phyloP scores from a whole-genome alignment of 1,284 basidiomycete species.

The Malassezia sp. region DNA sequence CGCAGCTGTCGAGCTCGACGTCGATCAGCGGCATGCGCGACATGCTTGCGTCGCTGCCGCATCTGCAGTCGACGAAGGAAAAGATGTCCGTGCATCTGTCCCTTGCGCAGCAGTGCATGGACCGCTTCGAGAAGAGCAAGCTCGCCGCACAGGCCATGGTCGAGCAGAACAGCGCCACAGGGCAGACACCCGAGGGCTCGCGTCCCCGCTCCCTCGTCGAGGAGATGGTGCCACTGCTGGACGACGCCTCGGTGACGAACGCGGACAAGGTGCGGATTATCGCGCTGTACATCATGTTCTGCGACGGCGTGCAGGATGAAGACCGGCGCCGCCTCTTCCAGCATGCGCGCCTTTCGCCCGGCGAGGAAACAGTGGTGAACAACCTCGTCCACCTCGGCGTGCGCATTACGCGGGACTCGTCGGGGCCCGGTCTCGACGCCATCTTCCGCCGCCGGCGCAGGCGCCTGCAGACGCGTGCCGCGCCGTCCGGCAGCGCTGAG shows the following conservation, averaged over 20 bases:
- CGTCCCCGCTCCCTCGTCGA: conserved; percentile 59
- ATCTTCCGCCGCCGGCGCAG: conserved; percentile 53
- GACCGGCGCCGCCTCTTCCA: conserved; percentile 88
- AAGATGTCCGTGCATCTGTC: conserved; percentile 92
- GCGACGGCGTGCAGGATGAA: conserved; percentile 94
- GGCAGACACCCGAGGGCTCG: conserved; percentile 38
- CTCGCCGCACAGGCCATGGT: conserved; percentile 75
- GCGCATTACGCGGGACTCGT: conserved; percentile 61
- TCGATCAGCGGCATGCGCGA: conserved; percentile 96
- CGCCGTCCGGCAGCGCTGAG: conserved; percentile 53
- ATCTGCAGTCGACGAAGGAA: conserved; percentile 89
- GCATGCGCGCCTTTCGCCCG: conserved; percentile 76
- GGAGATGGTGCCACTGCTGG: conserved; percentile 94
- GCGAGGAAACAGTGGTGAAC: conserved; percentile 90
- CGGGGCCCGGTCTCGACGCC: conserved; percentile 22
- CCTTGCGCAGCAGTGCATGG: conserved; percentile 97
- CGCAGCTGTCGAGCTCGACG: conserved; percentile 64
- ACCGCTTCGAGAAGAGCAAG: conserved; percentile 75
- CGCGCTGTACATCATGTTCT: conserved; percentile 84
- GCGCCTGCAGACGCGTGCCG: conserved; percentile 56
- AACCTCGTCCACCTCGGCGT: conserved; percentile 72
- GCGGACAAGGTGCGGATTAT: conserved; percentile 89
- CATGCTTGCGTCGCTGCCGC: conserved; percentile 87
- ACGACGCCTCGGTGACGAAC: conserved; percentile 60
- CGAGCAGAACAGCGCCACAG: conserved; percentile 58